Conservation (phyloP, 2,329 filamentous ascomycete species). For the Alternaria ventricosa region DNA sequence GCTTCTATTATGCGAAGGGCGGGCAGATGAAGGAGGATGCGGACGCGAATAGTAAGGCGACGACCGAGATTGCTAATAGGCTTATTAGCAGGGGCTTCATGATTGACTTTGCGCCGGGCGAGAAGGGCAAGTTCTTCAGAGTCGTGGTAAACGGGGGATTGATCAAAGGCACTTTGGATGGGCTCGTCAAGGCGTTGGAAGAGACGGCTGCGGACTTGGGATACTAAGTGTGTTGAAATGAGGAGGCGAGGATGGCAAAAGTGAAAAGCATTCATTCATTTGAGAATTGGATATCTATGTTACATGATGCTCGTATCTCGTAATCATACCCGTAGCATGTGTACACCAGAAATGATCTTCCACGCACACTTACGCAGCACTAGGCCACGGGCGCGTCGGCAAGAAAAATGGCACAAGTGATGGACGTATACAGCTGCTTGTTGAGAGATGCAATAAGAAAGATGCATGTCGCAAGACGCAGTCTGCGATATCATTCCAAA, state of each 20-base stretch:
- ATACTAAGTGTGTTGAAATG: constrained; percentile 14
- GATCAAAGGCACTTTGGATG: constrained; percentile 51
- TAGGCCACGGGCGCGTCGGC: constrained; percentile 18
- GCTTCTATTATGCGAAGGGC: constrained; percentile 81
- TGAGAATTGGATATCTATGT: constrained; percentile 36
- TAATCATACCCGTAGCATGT: constrained; percentile 20
- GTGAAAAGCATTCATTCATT: constrained; percentile 18
- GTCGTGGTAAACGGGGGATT: constrained; percentile 72
- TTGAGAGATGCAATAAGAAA: constrained; percentile 1
- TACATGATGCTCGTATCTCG: constrained; percentile 28
- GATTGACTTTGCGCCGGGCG: constrained; percentile 70
- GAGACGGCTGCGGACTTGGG: constrained; percentile 49
- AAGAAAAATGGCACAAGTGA: constrained; percentile 21
- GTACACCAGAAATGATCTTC: constrained; percentile 32
- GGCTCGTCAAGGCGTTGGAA: constrained; percentile 61
- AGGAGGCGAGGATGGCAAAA: not conserved
- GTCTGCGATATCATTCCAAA: not conserved
- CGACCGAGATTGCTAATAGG: constrained; percentile 60
- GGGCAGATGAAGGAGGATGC: constrained; percentile 56
- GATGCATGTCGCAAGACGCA: constrained; percentile 3
- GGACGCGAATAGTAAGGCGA: constrained; percentile 62
- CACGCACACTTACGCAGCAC: constrained; percentile 16
- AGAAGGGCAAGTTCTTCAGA: constrained; percentile 69
- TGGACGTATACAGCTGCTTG: constrained; percentile 17
- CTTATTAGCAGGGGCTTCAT: constrained; percentile 70